Base-by-base conservation (phyloP, 2,329 filamentous ascomycete species). In the Purpureocillium lavendulum region DNA sequence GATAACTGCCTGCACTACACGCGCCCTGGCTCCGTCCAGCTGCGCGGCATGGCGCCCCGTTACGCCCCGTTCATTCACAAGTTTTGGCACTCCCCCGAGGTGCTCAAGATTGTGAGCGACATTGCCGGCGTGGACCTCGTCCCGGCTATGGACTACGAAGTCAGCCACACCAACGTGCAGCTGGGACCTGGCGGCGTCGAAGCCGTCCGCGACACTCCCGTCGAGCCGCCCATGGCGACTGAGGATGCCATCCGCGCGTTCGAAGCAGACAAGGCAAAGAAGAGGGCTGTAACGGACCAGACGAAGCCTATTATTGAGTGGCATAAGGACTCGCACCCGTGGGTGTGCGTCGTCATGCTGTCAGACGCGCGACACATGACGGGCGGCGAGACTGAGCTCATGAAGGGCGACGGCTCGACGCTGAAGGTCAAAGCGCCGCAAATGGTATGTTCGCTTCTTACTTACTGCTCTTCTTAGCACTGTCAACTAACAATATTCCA, bases 61-160 rank as follows among this genome's bases (percentile, higher is more conserved):
- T 26, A 26, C 10, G 7, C 39, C 10, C 39, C 39, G 11, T 40
- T 40, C 5, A 30, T 34, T 12, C 36, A 40, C 18, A 30, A 33
- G 16, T 37, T 40, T 28, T 81, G 76, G 77, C 73, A 69, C 40
- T 66, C 67, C 35, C 71, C 75, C 1, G 66, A 75, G 36, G 68
- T 72, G 2, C 64, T 78, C 3, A 58, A 61, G 8, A 68, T 70
- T 47, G 62, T 80, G 38, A 77, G 73, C 3, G 64, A 70, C 42
- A 67, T 77, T 35, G 74, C 75, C 16, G 73, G 75, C 8, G 64
- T 80, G 15, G 76, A 79, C 8, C 64, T 80, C 12, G 61, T 78
- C 8, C 73, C 72, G 0, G 65, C 62, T 7, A 68, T 75, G 52
- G 69, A 78, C 55, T 75, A 70, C 46, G 76, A 80, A 47, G 71